Conservation (phyloP, 805 yeast genomes). For the Wickerhamiella sergipiensis region DNA sequence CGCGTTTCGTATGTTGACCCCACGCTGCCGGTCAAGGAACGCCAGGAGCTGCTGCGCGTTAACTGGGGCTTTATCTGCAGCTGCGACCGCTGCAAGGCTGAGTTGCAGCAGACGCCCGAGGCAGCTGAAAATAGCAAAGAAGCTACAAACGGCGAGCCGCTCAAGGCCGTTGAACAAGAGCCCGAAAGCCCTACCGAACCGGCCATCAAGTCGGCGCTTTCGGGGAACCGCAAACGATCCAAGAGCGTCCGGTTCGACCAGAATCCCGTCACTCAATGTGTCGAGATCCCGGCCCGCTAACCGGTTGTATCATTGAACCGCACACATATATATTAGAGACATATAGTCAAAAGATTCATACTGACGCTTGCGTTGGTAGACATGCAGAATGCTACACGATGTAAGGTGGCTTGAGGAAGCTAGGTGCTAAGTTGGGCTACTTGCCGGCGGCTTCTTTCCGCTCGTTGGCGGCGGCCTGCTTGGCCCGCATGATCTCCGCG, state of each 20-base stretch:
- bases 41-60: slow-evolving; percentile 51
- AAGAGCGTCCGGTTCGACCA: slow-evolving; percentile 18
- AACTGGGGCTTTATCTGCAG: slow-evolving; percentile 71
- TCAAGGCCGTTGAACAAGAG: not conserved
- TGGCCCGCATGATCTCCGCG: slow-evolving; percentile 80
- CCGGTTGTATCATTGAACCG: not conserved
- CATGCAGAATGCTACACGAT: too few species aligned
- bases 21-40: slow-evolving; percentile 41
- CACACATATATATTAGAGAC: too few species aligned
- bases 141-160: slow-evolving; percentile 2
- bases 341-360: too few species aligned
- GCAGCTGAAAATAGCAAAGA: not conserved
- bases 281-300: slow-evolving; percentile 3
- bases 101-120: not conserved
- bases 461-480: slow-evolving; percentile 62
- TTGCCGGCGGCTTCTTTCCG: slow-evolving; percentile 19
- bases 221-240: slow-evolving; percentile 6
- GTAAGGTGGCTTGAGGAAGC: too few species aligned
- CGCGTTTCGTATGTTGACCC: slow-evolving; percentile 61
- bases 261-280: slow-evolving; percentile 10
- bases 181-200: not conserved
- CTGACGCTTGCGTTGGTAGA: too few species aligned
- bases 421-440: too few species aligned
- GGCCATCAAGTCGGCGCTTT: not conserved
- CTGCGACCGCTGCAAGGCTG: slow-evolving; percentile 48